Evolutionary conservation across 176 grass and related monocot genomes (phyloP), one percentile per base, ranked within the genome.

Genomic region (Poa pratensis): DNA sequence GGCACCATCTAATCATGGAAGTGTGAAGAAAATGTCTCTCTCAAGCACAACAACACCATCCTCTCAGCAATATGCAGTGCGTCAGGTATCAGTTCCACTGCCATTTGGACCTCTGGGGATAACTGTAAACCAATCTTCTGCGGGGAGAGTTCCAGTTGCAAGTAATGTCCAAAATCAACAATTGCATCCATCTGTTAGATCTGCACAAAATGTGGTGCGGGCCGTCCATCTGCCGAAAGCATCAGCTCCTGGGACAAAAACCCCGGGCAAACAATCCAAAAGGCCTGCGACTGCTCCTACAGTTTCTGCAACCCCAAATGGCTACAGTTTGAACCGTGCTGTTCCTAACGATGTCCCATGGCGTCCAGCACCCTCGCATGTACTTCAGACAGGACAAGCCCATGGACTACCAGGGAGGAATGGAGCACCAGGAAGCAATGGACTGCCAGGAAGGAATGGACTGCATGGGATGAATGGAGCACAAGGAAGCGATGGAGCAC

Each of bases 81-180:
- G 28, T 60, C 69, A 16, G 14, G 32, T 61, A 8, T 45, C 67
- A 83, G 80, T 46, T 73, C 22, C 67, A 45, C 52, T 43, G 15
- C n/a, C 52, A 72, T 30, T 30, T 19, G 15, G 35, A 73, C 52
- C 34, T 59, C 48, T n/a, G 68, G 26, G 62, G n/a, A 42, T 2
- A 35, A 75, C 48, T 42, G 40, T 71, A 22, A 53, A 23, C 30
- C 17, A 20, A 49, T 9, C 70, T 70, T 55, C 34, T 26, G 22
- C 14, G 0, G 34, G 19, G 53, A 72, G 64, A n/a, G 28, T 55
- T 54, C 55, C 19, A 20, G 10, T 37, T 68, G 34, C 50, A 12
- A 85, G 46, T 40, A 27, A 24, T 19, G 9, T 26, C 19, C 75
- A 89, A 57, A 89, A 75, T 53, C 82, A 84, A 67, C 55, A 18